Percentiles rank a stretch among this genome's conserved stretches.
Conservation (phyloP, 352 stramenopile species). For the Pythium insidiosum region DNA sequence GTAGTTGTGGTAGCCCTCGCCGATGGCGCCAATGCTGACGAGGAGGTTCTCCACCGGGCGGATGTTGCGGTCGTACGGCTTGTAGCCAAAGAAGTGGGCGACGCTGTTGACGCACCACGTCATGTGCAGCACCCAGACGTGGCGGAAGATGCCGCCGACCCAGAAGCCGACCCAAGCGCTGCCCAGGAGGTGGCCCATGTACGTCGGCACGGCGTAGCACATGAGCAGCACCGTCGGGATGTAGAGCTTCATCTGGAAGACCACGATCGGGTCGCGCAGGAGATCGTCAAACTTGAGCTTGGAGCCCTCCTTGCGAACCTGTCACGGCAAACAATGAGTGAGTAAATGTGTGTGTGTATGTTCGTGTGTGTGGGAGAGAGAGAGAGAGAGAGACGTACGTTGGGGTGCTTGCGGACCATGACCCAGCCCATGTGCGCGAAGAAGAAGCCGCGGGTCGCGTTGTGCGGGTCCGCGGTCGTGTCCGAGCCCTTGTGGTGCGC, state of each 20-base stretch:
- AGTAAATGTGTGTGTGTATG: too few relatives aligned
- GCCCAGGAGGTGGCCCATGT: conserved; percentile 87
- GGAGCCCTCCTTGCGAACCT: conserved; percentile 69
- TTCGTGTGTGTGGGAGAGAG: too few relatives aligned
- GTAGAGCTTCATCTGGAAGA: conserved; percentile 96
- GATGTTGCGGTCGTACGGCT: conserved; percentile 96
- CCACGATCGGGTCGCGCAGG: conserved; percentile 90
- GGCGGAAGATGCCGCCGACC: conserved; percentile 92
- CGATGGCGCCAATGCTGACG: conserved; percentile 93
- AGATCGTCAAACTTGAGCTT: conserved; percentile 96
- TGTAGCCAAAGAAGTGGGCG: conserved; percentile 98
- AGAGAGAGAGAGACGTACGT: too few relatives aligned
- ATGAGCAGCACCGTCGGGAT: conserved; percentile 86
- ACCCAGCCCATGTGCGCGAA: conserved; percentile 99
- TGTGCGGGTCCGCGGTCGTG: conserved; percentile 92
- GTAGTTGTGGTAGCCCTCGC: conserved; percentile 99
- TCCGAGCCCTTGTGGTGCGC: conserved; percentile 99
- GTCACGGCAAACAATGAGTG: too few relatives aligned
- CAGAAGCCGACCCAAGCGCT: conserved; percentile 94
- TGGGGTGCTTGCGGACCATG: conserved; percentile 96
- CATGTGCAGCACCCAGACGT: conserved; percentile 96
- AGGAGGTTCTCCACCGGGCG: conserved; percentile 96
- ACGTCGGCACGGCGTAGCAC: conserved; percentile 94
- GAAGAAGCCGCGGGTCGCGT: conserved; percentile 97
- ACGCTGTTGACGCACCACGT: conserved; percentile 99